Evolutionary conservation across 2,329 filamentous ascomycete species (phyloP).

Genomic region (Pyrenophora teres): DNA sequence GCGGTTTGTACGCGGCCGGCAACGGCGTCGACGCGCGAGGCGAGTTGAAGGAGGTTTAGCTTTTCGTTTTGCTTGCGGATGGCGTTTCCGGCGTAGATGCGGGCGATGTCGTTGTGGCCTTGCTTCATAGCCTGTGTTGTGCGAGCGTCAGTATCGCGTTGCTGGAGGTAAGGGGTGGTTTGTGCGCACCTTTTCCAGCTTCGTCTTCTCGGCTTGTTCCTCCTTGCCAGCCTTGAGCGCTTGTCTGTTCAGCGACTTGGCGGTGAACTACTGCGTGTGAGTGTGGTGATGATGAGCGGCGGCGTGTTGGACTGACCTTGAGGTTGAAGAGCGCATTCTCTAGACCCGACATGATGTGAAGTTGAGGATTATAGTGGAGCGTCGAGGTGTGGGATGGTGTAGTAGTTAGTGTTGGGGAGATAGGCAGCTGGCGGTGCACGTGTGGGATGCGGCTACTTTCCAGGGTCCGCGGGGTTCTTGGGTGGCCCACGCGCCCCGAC

Average conservation of each 20-base stretch:
- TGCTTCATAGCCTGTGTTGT: conserved; percentile 60
- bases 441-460: conserved; percentile 34
- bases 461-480: conserved; percentile 30
- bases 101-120: conserved; percentile 64
- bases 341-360: conserved; percentile 60
- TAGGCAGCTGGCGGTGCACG: conserved; percentile 11
- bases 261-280: conserved; percentile 58
- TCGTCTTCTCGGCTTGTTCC: conserved; percentile 64
- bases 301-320: conserved; percentile 52
- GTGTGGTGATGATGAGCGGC: conserved; percentile 11
- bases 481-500: conserved; percentile 30
- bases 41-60: conserved; percentile 62
- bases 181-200: conserved; percentile 61
- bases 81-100: conserved; percentile 67
- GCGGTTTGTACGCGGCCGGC: conserved; percentile 65
- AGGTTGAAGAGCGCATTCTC: conserved; percentile 67
- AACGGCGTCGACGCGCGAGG: conserved; percentile 64
- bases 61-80: conserved; percentile 68
- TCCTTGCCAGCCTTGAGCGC: conserved; percentile 65
- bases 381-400: conserved; percentile 13
- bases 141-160: neutral
- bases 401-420: conserved; percentile 17
- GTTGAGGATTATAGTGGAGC: conserved; percentile 7
- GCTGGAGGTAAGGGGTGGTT: neutral
- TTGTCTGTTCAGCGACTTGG: conserved; percentile 67